Percentiles rank a stretch among this genome's conserved stretches.
These are phyloP conservation scores for Tremellales sp. DNA, from an alignment of 1,284 basidiomycete genomes.

Conservation along the genomic window DNA sequence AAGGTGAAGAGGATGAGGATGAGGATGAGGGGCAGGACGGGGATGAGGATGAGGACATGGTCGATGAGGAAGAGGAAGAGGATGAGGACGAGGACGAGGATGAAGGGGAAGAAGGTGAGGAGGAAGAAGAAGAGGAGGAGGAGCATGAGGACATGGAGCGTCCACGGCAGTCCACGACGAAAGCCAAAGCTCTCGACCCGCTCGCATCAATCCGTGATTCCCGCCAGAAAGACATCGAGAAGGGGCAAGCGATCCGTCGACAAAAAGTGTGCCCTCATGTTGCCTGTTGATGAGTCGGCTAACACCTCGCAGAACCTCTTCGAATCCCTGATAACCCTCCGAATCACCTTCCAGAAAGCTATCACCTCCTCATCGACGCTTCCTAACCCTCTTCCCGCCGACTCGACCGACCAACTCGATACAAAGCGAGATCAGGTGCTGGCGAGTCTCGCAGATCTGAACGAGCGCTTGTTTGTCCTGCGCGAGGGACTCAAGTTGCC, in stretches of 20 bases:
- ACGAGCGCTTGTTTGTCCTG: slow-evolving; percentile 56
- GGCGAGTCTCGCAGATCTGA: slow-evolving; percentile 31
- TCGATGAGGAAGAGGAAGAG: slow-evolving; percentile 26
- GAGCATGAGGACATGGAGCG: slow-evolving; percentile 17
- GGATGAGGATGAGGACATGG: slow-evolving; percentile 41
- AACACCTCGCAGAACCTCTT: slow-evolving; percentile 61
- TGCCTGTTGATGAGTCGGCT: background rate
- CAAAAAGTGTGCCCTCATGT: slow-evolving; percentile 63
- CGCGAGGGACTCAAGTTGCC: slow-evolving; percentile 55
- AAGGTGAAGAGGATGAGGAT: slow-evolving; percentile 56
- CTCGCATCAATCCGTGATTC: slow-evolving; percentile 48
- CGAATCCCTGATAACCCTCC: slow-evolving; percentile 77
- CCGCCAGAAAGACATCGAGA: slow-evolving; percentile 50
- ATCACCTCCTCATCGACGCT: slow-evolving; percentile 58
- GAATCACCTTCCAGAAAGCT: slow-evolving; percentile 84
- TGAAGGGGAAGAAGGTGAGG: slow-evolving; percentile 12
- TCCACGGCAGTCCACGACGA: slow-evolving; percentile 58
- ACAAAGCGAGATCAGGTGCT: slow-evolving; percentile 29
- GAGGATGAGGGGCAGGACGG: slow-evolving; percentile 21
- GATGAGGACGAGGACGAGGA: slow-evolving; percentile 15
- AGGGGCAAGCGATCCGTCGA: slow-evolving; percentile 74
- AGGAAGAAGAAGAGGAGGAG: slow-evolving; percentile 35
- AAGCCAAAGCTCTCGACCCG: slow-evolving; percentile 49
- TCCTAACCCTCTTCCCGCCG: slow-evolving; percentile 50
- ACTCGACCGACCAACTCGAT: slow-evolving; percentile 28